These are phyloP conservation scores for Venturia carpophila DNA, from an alignment of 2,329 filamentous ascomycete species.

Conservation along the genomic window DNA sequence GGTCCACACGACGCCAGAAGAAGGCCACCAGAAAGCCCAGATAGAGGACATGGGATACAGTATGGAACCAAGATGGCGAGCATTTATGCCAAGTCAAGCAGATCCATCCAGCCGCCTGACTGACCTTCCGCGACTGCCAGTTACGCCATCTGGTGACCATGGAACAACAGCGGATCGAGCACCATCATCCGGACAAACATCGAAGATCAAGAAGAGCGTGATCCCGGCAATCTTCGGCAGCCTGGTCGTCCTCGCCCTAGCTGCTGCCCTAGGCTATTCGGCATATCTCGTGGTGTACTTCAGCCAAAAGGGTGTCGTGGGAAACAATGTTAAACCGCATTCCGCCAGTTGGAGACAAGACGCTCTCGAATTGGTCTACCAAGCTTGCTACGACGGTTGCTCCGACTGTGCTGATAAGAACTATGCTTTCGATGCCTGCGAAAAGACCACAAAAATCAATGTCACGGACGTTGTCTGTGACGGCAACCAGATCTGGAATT, in stretches of 20 bases:
- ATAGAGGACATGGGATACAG: slow-evolving; percentile 61
- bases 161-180: not conserved
- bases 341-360: slow-evolving; percentile 4
- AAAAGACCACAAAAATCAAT: slow-evolving; percentile 8
- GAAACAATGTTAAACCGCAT: not conserved
- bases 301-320: not conserved
- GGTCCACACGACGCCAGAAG: too few species aligned
- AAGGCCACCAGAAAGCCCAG: too few species aligned
- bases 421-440: slow-evolving; percentile 5
- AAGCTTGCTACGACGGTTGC: slow-evolving; percentile 16
- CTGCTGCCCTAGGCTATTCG: not conserved
- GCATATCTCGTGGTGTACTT: not conserved
- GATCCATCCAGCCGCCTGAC: too few species aligned
- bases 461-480: slow-evolving; percentile 15
- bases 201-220: not conserved
- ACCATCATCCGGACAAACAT: not conserved
- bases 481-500: slow-evolving; percentile 17
- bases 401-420: slow-evolving; percentile 12
- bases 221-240: not conserved
- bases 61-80: slow-evolving; percentile 84
- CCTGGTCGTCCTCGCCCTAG: not conserved
- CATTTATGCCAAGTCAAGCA: slow-evolving; percentile 50
- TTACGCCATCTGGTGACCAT: not conserved
- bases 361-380: slow-evolving; percentile 12
- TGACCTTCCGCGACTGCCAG: not conserved